These are phyloP conservation scores for Aeschynomene evenia DNA, from an alignment of 306 rosid species.

Conservation along the genomic window DNA sequence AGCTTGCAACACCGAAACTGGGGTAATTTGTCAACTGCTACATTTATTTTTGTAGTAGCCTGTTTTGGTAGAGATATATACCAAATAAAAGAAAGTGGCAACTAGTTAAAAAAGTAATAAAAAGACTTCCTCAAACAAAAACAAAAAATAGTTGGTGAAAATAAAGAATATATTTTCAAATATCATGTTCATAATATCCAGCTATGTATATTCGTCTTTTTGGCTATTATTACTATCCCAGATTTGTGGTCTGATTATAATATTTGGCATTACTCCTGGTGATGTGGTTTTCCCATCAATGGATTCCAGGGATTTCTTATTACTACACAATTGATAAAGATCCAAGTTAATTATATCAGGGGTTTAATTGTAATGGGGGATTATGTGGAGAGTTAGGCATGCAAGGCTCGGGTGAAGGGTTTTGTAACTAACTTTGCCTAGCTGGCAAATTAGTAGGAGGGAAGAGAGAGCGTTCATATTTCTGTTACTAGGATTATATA, in stretches of 20 bases:
- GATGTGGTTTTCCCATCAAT: constrained; percentile 10
- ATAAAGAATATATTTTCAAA: background rate
- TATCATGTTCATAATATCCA: background rate
- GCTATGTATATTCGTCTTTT: background rate
- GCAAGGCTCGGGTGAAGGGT: no score
- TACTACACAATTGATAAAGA: background rate
- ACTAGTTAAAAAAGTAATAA: background rate
- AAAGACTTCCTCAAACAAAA: background rate
- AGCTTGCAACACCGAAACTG: constrained; percentile 67
- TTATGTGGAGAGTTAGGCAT: no score
- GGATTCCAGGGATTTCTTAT: constrained; percentile 16
- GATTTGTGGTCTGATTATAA: constrained; percentile 8
- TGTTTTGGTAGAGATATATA: constrained; percentile 48
- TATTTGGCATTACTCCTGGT: constrained; percentile 11
- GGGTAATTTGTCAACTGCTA: constrained; percentile 86
- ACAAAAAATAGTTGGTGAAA: background rate
- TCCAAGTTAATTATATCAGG: no score
- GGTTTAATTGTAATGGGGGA: no score
- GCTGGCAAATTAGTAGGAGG: no score
- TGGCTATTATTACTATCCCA: background rate
- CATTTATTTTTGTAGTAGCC: constrained; percentile 90
- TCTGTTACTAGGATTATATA: no score
- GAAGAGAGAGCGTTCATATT: no score
- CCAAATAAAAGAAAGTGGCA: constrained; percentile 23
- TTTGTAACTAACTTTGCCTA: no score